Conservation (phyloP, 1,284 basidiomycete species). For the Hemileia vastatrix region DNA sequence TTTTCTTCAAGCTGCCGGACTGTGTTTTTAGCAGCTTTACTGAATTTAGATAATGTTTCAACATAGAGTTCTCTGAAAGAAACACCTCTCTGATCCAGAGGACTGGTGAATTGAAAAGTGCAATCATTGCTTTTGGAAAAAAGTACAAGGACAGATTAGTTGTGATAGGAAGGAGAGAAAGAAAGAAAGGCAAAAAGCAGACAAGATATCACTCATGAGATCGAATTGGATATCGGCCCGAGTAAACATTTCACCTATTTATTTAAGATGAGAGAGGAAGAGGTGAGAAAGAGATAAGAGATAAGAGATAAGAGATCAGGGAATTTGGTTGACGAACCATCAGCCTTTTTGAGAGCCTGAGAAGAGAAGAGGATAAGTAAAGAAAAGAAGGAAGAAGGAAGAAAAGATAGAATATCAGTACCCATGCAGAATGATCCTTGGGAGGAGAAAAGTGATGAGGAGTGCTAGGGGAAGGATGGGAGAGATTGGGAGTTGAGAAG, state of each 20-base stretch:
- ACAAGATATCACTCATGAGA: constrained; percentile 25
- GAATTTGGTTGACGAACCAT: constrained; percentile 7
- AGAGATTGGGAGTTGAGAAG: too few relatives aligned
- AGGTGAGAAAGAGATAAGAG: too few relatives aligned
- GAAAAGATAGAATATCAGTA: too few relatives aligned
- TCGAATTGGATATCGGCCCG: constrained; percentile 23
- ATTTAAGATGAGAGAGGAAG: neutral
- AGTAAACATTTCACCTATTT: constrained; percentile 22
- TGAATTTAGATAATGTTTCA: constrained; percentile 23
- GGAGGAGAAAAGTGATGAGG: too few relatives aligned
- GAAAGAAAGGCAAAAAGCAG: neutral
- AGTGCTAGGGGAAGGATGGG: too few relatives aligned
- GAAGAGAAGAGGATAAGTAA: too few relatives aligned
- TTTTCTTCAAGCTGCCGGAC: constrained; percentile 23
- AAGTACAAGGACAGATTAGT: neutral
- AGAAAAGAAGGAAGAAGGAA: too few relatives aligned
- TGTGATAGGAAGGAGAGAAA: neutral
- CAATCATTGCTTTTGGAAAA: constrained; percentile 12
- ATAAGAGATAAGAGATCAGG: neutral
- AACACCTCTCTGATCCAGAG: constrained; percentile 22
- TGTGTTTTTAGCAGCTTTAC: constrained; percentile 24
- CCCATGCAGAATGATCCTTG: too few relatives aligned
- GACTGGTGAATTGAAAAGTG: constrained; percentile 24
- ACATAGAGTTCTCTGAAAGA: constrained; percentile 23
- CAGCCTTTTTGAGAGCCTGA: constrained; percentile 22